Conservation (phyloP, 148 eudicot genomes). For the Agrostemma githago region DNA sequence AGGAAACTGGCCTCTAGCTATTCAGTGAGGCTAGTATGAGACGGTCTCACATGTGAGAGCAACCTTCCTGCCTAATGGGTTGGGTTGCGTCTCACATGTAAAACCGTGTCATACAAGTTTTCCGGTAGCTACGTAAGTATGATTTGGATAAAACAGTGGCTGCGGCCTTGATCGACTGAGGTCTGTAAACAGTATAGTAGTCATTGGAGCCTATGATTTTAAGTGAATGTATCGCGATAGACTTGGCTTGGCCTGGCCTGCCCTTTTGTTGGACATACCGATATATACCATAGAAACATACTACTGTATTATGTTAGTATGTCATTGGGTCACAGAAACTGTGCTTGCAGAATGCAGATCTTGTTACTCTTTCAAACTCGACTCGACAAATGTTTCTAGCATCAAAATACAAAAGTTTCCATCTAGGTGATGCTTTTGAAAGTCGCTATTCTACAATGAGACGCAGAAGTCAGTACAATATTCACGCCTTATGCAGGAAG, state of each 20-base stretch:
- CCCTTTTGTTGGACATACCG: background rate
- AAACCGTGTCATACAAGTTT: background rate
- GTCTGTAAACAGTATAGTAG: slow-evolving; percentile 9
- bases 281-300: background rate
- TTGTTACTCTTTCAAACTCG: background rate
- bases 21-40: background rate
- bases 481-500: too few relatives aligned
- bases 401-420: background rate
- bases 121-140: background rate
- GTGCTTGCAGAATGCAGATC: background rate
- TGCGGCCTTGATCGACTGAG: slow-evolving; percentile 1
- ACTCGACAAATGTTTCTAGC: background rate
- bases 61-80: background rate
- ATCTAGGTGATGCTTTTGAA: too few relatives aligned
- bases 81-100: background rate
- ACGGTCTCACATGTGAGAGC: background rate
- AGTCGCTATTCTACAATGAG: too few relatives aligned
- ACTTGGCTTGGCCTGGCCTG: background rate
- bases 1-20: slow-evolving; percentile 16
- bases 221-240: slow-evolving; percentile 1
- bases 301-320: background rate
- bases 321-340: background rate
- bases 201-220: background rate
- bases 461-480: too few relatives aligned
- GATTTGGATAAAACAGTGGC: background rate